Base-by-base conservation (phyloP, 1,284 basidiomycete genomes). In the Ustilago hordei region DNA sequence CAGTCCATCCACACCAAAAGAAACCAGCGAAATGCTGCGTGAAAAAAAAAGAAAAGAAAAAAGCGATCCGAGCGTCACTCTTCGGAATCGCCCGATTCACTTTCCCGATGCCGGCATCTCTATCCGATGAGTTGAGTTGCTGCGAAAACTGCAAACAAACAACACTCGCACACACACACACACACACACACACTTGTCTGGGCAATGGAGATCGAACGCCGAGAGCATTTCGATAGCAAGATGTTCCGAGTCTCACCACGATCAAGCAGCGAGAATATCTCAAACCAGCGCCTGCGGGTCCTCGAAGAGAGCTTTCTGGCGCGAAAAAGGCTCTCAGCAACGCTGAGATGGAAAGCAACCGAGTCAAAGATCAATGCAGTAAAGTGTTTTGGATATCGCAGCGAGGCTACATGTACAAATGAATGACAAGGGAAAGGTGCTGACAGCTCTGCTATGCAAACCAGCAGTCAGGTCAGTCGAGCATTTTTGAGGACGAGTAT, bases 391-490 rank as follows among this genome's bases (percentile, higher is more conserved):
- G 60, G 61, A 67, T 73, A 73, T 64, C 70, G 64, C 70, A 73
- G 64, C 61, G 64, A 64, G 70, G 61, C 64, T 72, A 72, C 70
- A 72, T 72, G 64, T 72, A 67, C 70, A 72, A 67, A 38, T 41
- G 35, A 45, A 55, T 36, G 64, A 63, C 31, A 43, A 19, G 31
- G 50, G 17, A 48, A 32, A 54, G 43, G 41, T 32, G 32, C 47
- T 35, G 36, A 12, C n/a, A 12, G 48, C 23, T 39, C 50, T 39
- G 34, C 48, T 48, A 15, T 11, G 8, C 56, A 31, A 28, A 17
- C 31, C 13, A 41, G n/a, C 11, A 19, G 52, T 36, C 38, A 43
- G 19, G 56, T 53, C 53, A 38, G 50, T 34, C 8, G 19, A 54
- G 34, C 54, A 45, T 60, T 71, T 66, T 63, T 34, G 55, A 39